These are phyloP conservation scores for Asterophora lycoperdoides DNA, from an alignment of 768 basidiomycete genomes.

Conservation along the genomic window DNA sequence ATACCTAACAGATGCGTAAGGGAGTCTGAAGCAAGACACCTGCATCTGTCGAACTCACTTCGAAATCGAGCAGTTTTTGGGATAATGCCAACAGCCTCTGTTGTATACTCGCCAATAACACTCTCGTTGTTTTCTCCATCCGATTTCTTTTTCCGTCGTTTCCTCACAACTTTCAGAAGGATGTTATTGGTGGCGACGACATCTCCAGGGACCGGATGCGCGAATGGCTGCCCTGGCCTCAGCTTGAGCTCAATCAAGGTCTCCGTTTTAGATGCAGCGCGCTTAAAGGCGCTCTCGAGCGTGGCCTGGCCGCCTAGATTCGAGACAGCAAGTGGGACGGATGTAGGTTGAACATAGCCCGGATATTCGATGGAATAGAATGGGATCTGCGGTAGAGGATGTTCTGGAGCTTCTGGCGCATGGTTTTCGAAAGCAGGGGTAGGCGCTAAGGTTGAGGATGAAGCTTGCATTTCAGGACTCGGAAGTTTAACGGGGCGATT, in stretches of 20 bases:
- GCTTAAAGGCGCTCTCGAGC: slow-evolving; percentile 75
- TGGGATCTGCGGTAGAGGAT: slow-evolving; percentile 48
- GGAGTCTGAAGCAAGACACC: background rate
- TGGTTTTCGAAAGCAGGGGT: background rate
- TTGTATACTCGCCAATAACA: slow-evolving; percentile 64
- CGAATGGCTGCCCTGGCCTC: slow-evolving; percentile 68
- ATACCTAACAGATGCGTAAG: slow-evolving; percentile 55
- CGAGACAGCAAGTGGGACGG: slow-evolving; percentile 57
- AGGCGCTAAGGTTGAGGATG: slow-evolving; percentile 3
- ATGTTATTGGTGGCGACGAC: slow-evolving; percentile 74
- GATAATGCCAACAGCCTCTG: slow-evolving; percentile 69
- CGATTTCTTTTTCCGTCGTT: slow-evolving; percentile 46
- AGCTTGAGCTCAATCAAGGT: slow-evolving; percentile 73
- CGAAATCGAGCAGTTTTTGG: slow-evolving; percentile 85
- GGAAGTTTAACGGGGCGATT: too few relatives aligned
- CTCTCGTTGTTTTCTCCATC: slow-evolving; percentile 26
- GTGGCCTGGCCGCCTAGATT: slow-evolving; percentile 66
- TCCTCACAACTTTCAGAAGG: slow-evolving; percentile 78
- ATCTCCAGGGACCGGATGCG: slow-evolving; percentile 83
- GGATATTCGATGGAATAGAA: slow-evolving; percentile 90
- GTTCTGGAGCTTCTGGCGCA: slow-evolving; percentile 26
- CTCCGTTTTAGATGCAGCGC: slow-evolving; percentile 57
- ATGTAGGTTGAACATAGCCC: slow-evolving; percentile 67
- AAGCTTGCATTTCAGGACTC: slow-evolving; percentile 10
- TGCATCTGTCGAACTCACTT: slow-evolving; percentile 47